A percentile compares a stretch with the other conserved stretches of the same genome.
phyloP scores from a whole-genome alignment of 495 filamentous ascomycete species.

The Daldinia loculata region DNA sequence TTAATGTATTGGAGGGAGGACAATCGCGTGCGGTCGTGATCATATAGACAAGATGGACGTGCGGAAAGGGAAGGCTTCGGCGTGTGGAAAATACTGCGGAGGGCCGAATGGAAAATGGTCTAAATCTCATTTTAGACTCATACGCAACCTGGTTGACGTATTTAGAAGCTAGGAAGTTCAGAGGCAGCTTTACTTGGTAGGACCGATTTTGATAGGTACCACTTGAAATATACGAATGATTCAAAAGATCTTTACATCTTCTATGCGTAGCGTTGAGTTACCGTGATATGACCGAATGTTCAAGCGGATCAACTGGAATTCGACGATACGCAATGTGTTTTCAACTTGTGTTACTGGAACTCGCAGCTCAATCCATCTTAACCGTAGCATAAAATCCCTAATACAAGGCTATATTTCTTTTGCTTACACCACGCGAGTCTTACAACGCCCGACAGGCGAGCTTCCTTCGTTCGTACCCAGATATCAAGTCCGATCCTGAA shows the following conservation, averaged over 20 bases:
- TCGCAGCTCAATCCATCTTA: no score
- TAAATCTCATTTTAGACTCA: slow-evolving; percentile 22
- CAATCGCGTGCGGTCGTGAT: not conserved
- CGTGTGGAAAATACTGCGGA: slow-evolving; percentile 6
- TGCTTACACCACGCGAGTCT: not conserved
- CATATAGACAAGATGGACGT: slow-evolving; percentile 23
- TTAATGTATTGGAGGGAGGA: not conserved
- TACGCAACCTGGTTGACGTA: not conserved
- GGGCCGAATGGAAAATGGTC: slow-evolving; percentile 15
- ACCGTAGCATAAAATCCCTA: not conserved
- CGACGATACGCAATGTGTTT: not conserved
- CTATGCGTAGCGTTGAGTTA: not conserved
- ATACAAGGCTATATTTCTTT: not conserved
- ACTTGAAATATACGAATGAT: slow-evolving; percentile 24
- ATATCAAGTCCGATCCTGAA: slow-evolving; percentile 17
- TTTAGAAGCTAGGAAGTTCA: slow-evolving; percentile 13
- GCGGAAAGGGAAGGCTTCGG: slow-evolving; percentile 2
- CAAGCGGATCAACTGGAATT: not conserved
- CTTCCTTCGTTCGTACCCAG: slow-evolving; percentile 4
- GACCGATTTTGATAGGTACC: slow-evolving; percentile 13
- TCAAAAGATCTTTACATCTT: not conserved
- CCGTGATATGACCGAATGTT: not conserved
- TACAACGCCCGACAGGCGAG: slow-evolving; percentile 5
- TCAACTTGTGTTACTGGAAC: not conserved
- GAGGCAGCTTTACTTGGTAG: slow-evolving; percentile 10